phyloP scores from a whole-genome alignment of 768 basidiomycete genomes.

The Suillus cothurnatus region DNA sequence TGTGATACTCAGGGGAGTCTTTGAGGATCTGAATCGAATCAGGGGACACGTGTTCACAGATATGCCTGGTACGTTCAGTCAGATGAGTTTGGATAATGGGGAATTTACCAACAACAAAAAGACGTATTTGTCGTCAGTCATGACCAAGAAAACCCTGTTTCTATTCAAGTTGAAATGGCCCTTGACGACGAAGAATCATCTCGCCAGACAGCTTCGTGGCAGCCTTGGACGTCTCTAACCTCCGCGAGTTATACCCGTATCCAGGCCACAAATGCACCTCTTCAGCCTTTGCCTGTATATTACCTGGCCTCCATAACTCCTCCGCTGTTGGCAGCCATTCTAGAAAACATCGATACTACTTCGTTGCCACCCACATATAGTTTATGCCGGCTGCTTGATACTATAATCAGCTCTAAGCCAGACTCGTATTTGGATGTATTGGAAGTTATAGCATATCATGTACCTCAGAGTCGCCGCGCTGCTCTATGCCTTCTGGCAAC shows the following conservation, averaged over 20 bases:
- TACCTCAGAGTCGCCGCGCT: conserved; percentile 50
- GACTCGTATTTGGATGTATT: conserved; percentile 75
- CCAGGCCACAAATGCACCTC: conserved; percentile 58
- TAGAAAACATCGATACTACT: conserved; percentile 55
- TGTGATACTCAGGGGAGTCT: conserved; percentile 52
- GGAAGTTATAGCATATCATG: conserved; percentile 69
- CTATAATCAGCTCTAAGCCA: conserved; percentile 57
- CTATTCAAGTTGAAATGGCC: conserved; percentile 63
- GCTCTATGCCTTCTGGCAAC: conserved; percentile 59
- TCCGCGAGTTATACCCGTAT: conserved; percentile 25
- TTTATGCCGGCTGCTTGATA: conserved; percentile 54
- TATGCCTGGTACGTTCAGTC: conserved; percentile 6
- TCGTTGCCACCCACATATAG: conserved; percentile 39
- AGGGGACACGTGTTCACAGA: conserved; percentile 28
- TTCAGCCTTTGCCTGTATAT: conserved; percentile 57
- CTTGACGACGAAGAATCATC: conserved; percentile 21
- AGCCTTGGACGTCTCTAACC: conserved; percentile 29
- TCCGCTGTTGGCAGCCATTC: conserved; percentile 61
- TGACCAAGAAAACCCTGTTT: conserved; percentile 43
- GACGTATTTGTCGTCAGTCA: conserved; percentile 3
- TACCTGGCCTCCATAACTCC: conserved; percentile 62
- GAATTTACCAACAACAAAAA: background rate
- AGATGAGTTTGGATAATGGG: too few relatives aligned
- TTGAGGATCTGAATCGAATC: conserved; percentile 46
- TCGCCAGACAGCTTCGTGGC: conserved; percentile 22